A percentile compares a stretch with the other conserved stretches of the same genome.
Conservation (phyloP, 1,139 yeast species). For the Taphrina populina region DNA sequence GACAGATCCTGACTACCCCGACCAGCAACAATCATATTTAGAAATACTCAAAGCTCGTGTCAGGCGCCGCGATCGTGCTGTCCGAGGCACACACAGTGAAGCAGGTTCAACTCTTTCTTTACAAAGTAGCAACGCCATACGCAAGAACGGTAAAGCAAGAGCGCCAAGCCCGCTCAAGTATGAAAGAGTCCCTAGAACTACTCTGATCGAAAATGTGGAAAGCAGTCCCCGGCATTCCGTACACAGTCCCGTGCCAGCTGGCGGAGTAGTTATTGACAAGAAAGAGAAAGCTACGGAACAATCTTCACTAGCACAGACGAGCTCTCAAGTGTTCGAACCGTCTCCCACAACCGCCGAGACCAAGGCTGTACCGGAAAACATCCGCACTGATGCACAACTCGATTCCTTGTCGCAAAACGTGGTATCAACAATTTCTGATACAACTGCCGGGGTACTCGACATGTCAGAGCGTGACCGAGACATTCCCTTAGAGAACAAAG, state of each 20-base stretch:
- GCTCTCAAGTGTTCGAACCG: too few species aligned
- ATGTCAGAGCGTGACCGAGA: too few species aligned
- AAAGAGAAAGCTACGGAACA: constrained; percentile 11
- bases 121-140: background rate
- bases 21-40: constrained; percentile 14
- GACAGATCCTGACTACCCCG: constrained; percentile 9
- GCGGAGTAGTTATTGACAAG: background rate
- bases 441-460: too few species aligned
- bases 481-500: too few species aligned
- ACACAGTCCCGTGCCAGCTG: background rate
- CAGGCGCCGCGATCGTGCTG: constrained; percentile 29
- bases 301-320: too few species aligned
- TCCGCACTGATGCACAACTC: too few species aligned
- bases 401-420: too few species aligned
- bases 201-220: background rate
- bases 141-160: constrained; percentile 21
- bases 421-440: too few species aligned
- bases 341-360: too few species aligned
- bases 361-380: too few species aligned
- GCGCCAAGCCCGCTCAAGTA: constrained; percentile 21
- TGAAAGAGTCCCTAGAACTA: constrained; percentile 2
- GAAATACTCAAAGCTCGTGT: constrained; percentile 27
- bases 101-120: constrained; percentile 3
- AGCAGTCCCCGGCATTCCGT: background rate
- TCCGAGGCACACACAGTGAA: constrained; percentile 17